A percentile compares a stretch with the other conserved stretches of the same genome.
Evolutionary conservation across 805 yeast genomes (phyloP).

Genomic region (Pichia nanzhaoensis): DNA sequence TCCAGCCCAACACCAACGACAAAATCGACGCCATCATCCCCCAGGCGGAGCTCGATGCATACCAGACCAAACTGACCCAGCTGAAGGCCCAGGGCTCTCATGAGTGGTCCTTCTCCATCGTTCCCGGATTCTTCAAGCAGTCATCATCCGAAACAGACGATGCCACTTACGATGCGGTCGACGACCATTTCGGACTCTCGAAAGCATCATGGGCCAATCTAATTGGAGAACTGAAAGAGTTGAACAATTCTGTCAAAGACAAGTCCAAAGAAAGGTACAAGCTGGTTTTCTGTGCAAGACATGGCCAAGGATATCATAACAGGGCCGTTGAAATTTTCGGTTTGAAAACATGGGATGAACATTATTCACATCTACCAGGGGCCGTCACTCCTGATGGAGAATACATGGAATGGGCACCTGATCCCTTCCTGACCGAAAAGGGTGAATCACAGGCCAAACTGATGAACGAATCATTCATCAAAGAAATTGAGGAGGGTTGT

Average conservation of each 20-base stretch:
- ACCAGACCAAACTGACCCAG: conserved; percentile 9
- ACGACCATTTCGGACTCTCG: conserved; percentile 38
- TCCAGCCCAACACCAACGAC: conserved; percentile 23
- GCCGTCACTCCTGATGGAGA: conserved; percentile 38
- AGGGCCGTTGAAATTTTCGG: conserved; percentile 50
- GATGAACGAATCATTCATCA: conserved; percentile 37
- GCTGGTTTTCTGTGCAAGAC: conserved; percentile 51
- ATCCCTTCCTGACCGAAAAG: conserved; percentile 48
- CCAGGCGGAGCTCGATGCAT: conserved; percentile 16
- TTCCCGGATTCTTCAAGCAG: conserved; percentile 46
- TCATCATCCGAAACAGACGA: conserved; percentile 40
- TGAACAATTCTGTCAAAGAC: conserved; percentile 31
- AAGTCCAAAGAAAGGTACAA: conserved; percentile 37
- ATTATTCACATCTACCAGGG: conserved; percentile 46
- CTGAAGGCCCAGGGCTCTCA: neutral
- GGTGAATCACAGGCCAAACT: conserved; percentile 53
- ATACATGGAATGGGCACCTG: conserved; percentile 46
- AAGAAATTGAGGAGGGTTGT: conserved; percentile 38
- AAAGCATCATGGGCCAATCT: conserved; percentile 37
- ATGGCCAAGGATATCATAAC: conserved; percentile 68
- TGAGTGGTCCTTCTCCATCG: conserved; percentile 42
- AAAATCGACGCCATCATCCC: conserved; percentile 25
- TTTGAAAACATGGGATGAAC: conserved; percentile 45
- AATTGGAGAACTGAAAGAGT: conserved; percentile 25
- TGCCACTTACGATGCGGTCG: conserved; percentile 36